Conservation (phyloP, 305 asterid genomes). For the Lippia alba region DNA sequence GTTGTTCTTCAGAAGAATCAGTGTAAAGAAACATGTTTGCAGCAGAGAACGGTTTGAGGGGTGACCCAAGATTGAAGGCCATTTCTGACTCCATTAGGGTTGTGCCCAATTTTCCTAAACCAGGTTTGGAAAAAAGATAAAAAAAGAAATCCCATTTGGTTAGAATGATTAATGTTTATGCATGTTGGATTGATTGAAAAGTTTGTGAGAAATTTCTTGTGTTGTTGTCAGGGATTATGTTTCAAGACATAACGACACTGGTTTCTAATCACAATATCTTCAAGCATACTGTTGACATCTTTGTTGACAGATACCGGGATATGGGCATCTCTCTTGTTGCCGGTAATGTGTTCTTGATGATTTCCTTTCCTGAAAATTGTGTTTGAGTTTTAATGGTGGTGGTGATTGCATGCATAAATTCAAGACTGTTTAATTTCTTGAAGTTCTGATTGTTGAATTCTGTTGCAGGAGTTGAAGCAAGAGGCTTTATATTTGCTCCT, state of each 20-base stretch:
- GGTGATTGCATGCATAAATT: conserved; percentile 8
- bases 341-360: conserved; percentile 48
- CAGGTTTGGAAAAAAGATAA: conserved; percentile 46
- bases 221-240: conserved; percentile 74
- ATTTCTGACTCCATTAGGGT: conserved; percentile 82
- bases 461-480: conserved; percentile 81
- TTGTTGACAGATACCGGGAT: conserved; percentile 77
- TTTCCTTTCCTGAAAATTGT: not conserved
- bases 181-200: conserved; percentile 12
- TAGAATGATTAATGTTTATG: conserved; percentile 3
- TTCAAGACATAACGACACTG: conserved; percentile 87
- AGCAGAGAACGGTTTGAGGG: conserved; percentile 78
- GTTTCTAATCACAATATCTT: conserved; percentile 72
- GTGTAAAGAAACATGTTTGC: conserved; percentile 68
- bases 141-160: not conserved
- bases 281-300: conserved; percentile 77
- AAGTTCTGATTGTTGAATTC: conserved; percentile 15
- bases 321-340: conserved; percentile 90
- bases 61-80: conserved; percentile 86
- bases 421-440: not conserved
- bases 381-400: not conserved
- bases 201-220: conserved; percentile 29
- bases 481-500: conserved; percentile 88
- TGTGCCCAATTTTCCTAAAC: conserved; percentile 84
- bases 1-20: not conserved